These are phyloP conservation scores for Mortierella sp. DNA, from an alignment of 371 early-diverging fungal genomes.

Conservation along the genomic window DNA sequence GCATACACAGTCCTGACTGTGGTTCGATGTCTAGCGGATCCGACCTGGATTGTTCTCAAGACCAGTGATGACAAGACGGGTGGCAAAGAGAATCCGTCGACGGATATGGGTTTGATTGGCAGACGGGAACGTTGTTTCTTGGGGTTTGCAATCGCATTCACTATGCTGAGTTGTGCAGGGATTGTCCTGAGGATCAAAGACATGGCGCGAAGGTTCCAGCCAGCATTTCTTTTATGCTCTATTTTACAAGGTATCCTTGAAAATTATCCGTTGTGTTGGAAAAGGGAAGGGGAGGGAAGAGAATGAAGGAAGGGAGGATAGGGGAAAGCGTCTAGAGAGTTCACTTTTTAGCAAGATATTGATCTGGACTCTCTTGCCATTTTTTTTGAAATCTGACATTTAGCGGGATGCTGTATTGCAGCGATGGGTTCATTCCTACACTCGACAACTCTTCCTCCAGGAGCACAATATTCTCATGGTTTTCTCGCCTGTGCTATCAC, in stretches of 20 bases:
- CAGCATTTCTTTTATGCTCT: slow-evolving; percentile 3
- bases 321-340: not conserved
- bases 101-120: slow-evolving; percentile 13
- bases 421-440: slow-evolving; percentile 6
- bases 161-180: slow-evolving; percentile 14
- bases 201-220: slow-evolving; percentile 2
- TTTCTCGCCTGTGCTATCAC: slow-evolving; percentile 13
- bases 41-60: slow-evolving; percentile 36
- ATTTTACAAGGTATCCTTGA: slow-evolving; percentile 9
- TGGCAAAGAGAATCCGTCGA: slow-evolving; percentile 1
- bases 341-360: too few species aligned
- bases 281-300: not conserved
- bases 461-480: slow-evolving; percentile 21
- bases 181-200: slow-evolving; percentile 19
- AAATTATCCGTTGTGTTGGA: too few species aligned
- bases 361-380: too few species aligned
- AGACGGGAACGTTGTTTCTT: not conserved
- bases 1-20: slow-evolving; percentile 43
- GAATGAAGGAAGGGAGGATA: not conserved
- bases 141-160: slow-evolving; percentile 4
- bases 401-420: slow-evolving; percentile 14
- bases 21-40: slow-evolving; percentile 38
- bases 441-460: not conserved
- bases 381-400: too few species aligned
- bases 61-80: slow-evolving; percentile 20